Conservation (phyloP, 2,329 filamentous ascomycete genomes). For the Aurifilum marmelostoma region DNA sequence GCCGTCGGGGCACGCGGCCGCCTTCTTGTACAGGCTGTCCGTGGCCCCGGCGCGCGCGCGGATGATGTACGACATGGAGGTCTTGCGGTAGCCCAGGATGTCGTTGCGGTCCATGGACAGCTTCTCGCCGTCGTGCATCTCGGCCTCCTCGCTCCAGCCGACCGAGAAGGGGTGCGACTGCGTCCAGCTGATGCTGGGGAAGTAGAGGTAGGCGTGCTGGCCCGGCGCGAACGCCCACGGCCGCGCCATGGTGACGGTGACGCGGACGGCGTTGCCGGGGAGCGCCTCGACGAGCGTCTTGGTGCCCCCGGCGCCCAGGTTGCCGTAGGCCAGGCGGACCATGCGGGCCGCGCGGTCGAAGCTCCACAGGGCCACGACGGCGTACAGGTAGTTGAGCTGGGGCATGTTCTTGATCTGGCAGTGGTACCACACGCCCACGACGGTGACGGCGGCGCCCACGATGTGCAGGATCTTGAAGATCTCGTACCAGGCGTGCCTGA, state of each 20-base stretch:
- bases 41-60: constrained; percentile 77
- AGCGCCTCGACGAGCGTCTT: constrained; percentile 73
- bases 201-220: constrained; percentile 79
- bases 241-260: constrained; percentile 74
- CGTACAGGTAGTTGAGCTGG: constrained; percentile 63
- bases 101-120: constrained; percentile 64
- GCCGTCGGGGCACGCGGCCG: constrained; percentile 62
- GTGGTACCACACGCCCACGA: constrained; percentile 71
- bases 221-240: constrained; percentile 78
- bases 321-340: constrained; percentile 64
- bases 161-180: constrained; percentile 81
- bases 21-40: constrained; percentile 68
- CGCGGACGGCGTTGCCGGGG: constrained; percentile 73
- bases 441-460: constrained; percentile 58
- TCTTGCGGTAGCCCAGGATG: constrained; percentile 62
- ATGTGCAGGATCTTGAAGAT: constrained; percentile 77
- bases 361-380: constrained; percentile 68
- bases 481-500: constrained; percentile 81
- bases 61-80: constrained; percentile 71
- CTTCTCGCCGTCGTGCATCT: constrained; percentile 54
- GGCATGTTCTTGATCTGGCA: constrained; percentile 57
- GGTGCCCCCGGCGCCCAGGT: constrained; percentile 68
- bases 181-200: constrained; percentile 72
- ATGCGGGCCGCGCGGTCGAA: constrained; percentile 65
- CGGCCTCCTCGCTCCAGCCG: constrained; percentile 73